Base-by-base conservation (phyloP, 352 stramenopile genomes). In the Globisporangium abappressorium region DNA sequence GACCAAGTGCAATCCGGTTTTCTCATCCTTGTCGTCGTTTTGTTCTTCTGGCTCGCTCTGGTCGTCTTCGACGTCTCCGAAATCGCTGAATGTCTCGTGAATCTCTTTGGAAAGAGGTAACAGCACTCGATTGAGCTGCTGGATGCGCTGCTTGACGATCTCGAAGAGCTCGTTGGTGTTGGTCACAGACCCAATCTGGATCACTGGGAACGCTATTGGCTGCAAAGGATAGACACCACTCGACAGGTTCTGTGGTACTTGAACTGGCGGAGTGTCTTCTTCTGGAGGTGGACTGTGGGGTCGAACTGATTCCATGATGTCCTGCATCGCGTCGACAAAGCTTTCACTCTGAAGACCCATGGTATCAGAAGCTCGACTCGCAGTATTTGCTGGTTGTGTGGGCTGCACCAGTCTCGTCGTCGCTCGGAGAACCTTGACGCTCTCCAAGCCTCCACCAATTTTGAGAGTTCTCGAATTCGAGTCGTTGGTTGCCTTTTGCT, bases 101-200 rank as follows among this genome's bases (percentile, higher is more conserved):
- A 64, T 15, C 20, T 76, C 53, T 2, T 69, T 65, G 3, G 74
- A 66, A 8, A 73, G 56, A 1, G 71, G 73, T 14, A 76, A 34
- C 20, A 76, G 49, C 22, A 75, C 57, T n/a, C 69, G 43, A n/a
- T 68, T 72, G 26, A 81, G 60, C 22, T 81, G 70, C 26, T 77
- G 69, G 38, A 83, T 70, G 1, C 77, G 72, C 49, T 84, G 75
- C 30, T 80, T 80, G 20, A 83, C 70, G 36, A 87, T 78, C 57
- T 87, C 77, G 57, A 87, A 75, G 22, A 83, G 62, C 55, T 87
- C 79, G 57, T 87, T 75, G 0, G 79, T 83, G 64, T 79, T 87
- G 20, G 77, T 78, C n/a, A 78, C 60, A 1, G 69, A 78, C 24
- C 76, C 76, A 22, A 83, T 70, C 20, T 79, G 76, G 30, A 83